A percentile compares a stretch with the other conserved stretches of the same genome.
Evolutionary conservation across 2,329 filamentous ascomycete genomes (phyloP).

Genomic region (Teratosphaeria gauchensis): DNA sequence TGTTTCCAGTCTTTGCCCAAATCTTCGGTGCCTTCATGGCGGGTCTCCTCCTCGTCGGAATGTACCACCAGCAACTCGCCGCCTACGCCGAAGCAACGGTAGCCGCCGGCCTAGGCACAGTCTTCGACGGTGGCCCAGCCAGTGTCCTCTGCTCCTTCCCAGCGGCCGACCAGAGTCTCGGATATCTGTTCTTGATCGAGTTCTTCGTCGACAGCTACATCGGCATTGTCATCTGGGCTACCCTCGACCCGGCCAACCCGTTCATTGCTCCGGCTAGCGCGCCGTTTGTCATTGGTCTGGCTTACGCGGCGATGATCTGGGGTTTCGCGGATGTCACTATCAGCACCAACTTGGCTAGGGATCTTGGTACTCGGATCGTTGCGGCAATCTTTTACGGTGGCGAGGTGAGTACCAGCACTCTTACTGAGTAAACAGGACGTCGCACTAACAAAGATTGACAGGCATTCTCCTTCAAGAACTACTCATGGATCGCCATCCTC

Average conservation of each 20-base stretch:
- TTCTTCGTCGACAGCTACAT: constrained; percentile 51
- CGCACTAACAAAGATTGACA: too few relatives aligned
- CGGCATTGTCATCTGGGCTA: constrained; percentile 48
- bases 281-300: constrained; percentile 48
- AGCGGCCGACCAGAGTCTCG: constrained; percentile 40
- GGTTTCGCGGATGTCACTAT: constrained; percentile 43
- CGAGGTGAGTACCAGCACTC: constrained; percentile 19
- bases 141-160: constrained; percentile 49
- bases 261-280: constrained; percentile 41
- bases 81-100: constrained; percentile 31
- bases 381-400: constrained; percentile 48
- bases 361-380: constrained; percentile 50
- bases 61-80: constrained; percentile 45
- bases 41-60: constrained; percentile 45
- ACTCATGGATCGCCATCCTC: constrained; percentile 45
- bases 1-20: constrained; percentile 39
- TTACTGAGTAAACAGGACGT: too few relatives aligned
- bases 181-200: constrained; percentile 49
- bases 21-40: constrained; percentile 48
- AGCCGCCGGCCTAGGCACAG: constrained; percentile 28
- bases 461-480: constrained; percentile 38
- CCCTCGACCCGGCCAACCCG: constrained; percentile 49
- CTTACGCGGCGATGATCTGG: constrained; percentile 44
- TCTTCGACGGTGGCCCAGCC: constrained; percentile 43
- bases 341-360: constrained; percentile 48